Conservation (phyloP, 345 rosid genomes). For the Crucihimalaya himalaica region DNA sequence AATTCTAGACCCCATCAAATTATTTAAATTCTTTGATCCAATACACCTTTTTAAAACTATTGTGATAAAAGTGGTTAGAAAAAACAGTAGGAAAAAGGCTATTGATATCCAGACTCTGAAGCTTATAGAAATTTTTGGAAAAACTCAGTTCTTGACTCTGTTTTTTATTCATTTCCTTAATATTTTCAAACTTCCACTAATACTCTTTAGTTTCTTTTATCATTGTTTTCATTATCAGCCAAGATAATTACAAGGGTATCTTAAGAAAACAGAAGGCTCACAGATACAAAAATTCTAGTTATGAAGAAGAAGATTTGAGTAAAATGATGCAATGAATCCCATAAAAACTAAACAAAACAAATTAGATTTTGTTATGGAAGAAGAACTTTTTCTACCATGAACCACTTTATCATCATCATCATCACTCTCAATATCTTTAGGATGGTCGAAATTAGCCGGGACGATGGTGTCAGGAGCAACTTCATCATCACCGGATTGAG, state of each 20-base stretch:
- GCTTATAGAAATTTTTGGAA: background rate
- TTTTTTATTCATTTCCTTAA: background rate
- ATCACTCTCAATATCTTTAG: conserved; percentile 45
- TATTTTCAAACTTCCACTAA: background rate
- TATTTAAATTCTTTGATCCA: background rate
- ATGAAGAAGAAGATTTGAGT: background rate
- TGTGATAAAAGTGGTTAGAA: background rate
- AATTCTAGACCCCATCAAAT: background rate
- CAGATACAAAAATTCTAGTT: conserved; percentile 13
- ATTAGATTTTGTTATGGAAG: conserved; percentile 43
- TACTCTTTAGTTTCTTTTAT: background rate
- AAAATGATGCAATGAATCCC: conserved; percentile 36
- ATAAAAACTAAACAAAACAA: conserved; percentile 37
- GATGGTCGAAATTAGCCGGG: conserved; percentile 68
- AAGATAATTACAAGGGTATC: background rate
- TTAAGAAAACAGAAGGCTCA: conserved; percentile 5
- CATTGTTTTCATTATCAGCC: background rate
- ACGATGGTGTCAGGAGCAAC: conserved; percentile 76
- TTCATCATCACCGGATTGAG: conserved; percentile 56
- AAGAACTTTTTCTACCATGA: conserved; percentile 14
- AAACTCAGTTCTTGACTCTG: background rate
- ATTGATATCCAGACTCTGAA: too few species aligned
- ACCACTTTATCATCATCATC: conserved; percentile 25
- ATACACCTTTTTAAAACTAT: background rate
- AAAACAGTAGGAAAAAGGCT: too few species aligned